Percentiles rank a stretch among this genome's conserved stretches.
These are phyloP conservation scores for Prunus fruticosa DNA, from an alignment of 306 rosid genomes.

Conservation along the genomic window DNA sequence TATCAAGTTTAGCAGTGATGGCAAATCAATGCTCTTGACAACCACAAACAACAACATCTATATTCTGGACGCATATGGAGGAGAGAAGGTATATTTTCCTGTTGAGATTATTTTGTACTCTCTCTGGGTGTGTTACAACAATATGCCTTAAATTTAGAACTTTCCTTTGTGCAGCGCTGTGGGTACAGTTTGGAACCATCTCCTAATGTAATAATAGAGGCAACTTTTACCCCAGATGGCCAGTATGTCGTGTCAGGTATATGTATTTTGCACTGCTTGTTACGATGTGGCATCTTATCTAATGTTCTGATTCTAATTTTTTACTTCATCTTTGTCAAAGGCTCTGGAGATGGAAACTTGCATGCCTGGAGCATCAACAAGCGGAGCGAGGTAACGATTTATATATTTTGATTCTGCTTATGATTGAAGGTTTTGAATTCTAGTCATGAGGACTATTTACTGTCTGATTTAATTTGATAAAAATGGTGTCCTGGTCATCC, in stretches of 20 bases:
- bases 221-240: constrained; percentile 95
- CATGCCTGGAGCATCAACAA: constrained; percentile 89
- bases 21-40: constrained; percentile 94
- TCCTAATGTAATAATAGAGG: constrained; percentile 69
- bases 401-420: neutral
- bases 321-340: constrained; percentile 27
- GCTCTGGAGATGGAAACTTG: constrained; percentile 85
- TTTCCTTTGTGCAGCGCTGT: constrained; percentile 64
- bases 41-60: constrained; percentile 80
- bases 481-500: too few relatives aligned
- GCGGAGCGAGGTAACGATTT: constrained; percentile 65
- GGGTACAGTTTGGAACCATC: constrained; percentile 97
- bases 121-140: neutral
- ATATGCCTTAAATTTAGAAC: neutral
- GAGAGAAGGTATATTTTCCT: constrained; percentile 70
- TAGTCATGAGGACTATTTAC: neutral
- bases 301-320: neutral
- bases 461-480: too few relatives aligned
- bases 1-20: constrained; percentile 95
- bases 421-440: neutral
- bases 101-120: constrained; percentile 1
- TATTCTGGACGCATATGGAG: constrained; percentile 93
- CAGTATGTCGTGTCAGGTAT: constrained; percentile 86
- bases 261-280: constrained; percentile 2
- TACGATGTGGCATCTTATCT: neutral